Evolutionary conservation across 78 protist species (phyloP).

Genomic region (Polysphondylium violaceum): DNA sequence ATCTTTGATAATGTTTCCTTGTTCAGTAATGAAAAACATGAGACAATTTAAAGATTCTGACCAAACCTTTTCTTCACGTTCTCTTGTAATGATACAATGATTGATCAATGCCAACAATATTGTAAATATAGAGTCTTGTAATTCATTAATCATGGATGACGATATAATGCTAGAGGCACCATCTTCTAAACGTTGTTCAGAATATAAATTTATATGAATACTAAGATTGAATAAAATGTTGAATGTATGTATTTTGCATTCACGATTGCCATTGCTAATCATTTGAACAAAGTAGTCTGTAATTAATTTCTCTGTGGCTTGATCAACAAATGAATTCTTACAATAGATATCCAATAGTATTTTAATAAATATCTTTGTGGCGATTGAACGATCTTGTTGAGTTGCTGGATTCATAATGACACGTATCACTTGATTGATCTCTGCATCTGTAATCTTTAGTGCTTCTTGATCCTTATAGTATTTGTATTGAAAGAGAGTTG

Average conservation of each 20-base stretch:
- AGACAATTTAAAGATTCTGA: conserved; percentile 49
- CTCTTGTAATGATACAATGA: neutral
- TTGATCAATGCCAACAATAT: conserved; percentile 10
- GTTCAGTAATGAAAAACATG: conserved; percentile 32
- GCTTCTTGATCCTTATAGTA: conserved; percentile 74
- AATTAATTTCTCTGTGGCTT: conserved; percentile 24
- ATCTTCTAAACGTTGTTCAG: conserved; percentile 51
- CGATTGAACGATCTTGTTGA: conserved; percentile 65
- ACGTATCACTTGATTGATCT: conserved; percentile 35
- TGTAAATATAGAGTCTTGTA: conserved; percentile 51
- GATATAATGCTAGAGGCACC: neutral
- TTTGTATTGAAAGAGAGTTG: conserved; percentile 67
- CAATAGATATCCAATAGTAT: conserved; percentile 73
- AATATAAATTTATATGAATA: conserved; percentile 55
- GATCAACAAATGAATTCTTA: conserved; percentile 7
- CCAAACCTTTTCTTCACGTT: conserved; percentile 60
- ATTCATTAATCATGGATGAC: conserved; percentile 37
- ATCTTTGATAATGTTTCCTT: conserved; percentile 35
- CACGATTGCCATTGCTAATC: conserved; percentile 10
- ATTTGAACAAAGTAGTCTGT: conserved; percentile 24
- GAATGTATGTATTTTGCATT: conserved; percentile 35
- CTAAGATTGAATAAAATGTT: conserved; percentile 54
- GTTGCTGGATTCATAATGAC: conserved; percentile 67
- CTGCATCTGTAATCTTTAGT: conserved; percentile 42
- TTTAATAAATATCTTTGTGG: conserved; percentile 68